Evolutionary conservation across 176 grass and related monocot genomes (phyloP), one percentile per base, ranked within the genome.

Genomic region (Guadua angustifolia): DNA sequence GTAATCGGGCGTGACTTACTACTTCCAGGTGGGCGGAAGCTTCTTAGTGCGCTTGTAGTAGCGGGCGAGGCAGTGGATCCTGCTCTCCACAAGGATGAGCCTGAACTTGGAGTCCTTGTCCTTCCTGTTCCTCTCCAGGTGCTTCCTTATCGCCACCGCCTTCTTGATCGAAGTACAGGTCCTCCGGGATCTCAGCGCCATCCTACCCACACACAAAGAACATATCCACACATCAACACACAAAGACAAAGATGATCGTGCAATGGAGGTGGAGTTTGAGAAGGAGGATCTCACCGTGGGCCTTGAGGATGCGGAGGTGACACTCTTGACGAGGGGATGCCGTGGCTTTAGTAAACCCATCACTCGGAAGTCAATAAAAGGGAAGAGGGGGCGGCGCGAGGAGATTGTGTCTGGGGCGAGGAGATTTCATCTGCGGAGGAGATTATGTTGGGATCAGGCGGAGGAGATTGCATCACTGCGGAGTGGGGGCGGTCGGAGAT

Each of bases 1-100:
- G 6, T 33, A 53, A 39, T 22, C 18, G 15, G 35, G 9, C 21
- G 32, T 26, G 13, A 91, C 94, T 97, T 84, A 97, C 91, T 97
- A 97, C 78, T 97, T 97, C 94, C 94, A 97, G 73, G 90, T 91
- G 5, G 94, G 91, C 0, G 94, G 94, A 38, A 97, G 94, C 87
- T 97, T 97, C 87, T 97, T 97, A 82, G 94, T 97, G 75, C 94
- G 88, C 89, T 97, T 97, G 91, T 97, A 97, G 89, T 97, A 97
- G 79, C 94, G 94, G 25, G 94, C 94, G 18, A 97, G 89, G 71
- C 94, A 91, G 69, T 97, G 94, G 51, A 97, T 97, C 87, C 94
- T 93, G 87, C 91, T 94, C 91, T 97, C 94, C 55, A 97, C 94
- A 81, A 97, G 91, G 74, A 97, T 97, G 25, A 97, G 82, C 78